These are phyloP conservation scores for Aspergillus sp. DNA, from an alignment of 2,329 filamentous ascomycete genomes.

Conservation along the genomic window DNA sequence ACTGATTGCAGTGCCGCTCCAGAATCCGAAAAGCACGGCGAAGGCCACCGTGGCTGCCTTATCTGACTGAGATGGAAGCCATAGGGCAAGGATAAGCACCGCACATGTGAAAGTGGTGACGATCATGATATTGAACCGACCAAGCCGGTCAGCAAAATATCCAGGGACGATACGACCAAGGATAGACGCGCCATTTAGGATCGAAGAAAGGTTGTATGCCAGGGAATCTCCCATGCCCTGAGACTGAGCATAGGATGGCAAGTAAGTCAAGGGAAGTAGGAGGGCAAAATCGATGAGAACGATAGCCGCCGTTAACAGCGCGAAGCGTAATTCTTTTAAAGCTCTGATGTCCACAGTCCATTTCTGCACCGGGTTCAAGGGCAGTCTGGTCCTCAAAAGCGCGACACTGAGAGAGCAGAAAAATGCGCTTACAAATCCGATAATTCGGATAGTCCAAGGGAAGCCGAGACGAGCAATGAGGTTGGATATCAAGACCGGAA, in stretches of 20 bases:
- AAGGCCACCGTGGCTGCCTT: conserved; percentile 22
- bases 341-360: no score
- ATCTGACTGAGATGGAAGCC: conserved; percentile 15
- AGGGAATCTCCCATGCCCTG: conserved; percentile 8
- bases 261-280: conserved; percentile 19
- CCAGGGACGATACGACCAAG: conserved; percentile 24
- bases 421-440: conserved; percentile 5
- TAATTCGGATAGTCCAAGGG: conserved; percentile 9
- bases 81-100: conserved; percentile 22
- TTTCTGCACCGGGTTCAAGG: no score
- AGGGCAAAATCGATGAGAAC: no score
- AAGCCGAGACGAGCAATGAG: conserved; percentile 15
- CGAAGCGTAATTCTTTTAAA: no score
- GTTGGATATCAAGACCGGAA: conserved; percentile 16
- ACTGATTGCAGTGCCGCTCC: conserved; percentile 23
- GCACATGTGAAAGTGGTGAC: conserved; percentile 16
- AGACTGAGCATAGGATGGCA: conserved; percentile 17
- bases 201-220: conserved; percentile 18
- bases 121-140: conserved; percentile 26
- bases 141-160: conserved; percentile 21
- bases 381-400: no score
- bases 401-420: neutral
- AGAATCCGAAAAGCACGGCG: conserved; percentile 21
- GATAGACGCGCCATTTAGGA: conserved; percentile 16
- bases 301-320: no score